These are phyloP conservation scores for Ceratocystis lukuohia DNA, from an alignment of 2,329 filamentous ascomycete genomes.

Conservation along the genomic window DNA sequence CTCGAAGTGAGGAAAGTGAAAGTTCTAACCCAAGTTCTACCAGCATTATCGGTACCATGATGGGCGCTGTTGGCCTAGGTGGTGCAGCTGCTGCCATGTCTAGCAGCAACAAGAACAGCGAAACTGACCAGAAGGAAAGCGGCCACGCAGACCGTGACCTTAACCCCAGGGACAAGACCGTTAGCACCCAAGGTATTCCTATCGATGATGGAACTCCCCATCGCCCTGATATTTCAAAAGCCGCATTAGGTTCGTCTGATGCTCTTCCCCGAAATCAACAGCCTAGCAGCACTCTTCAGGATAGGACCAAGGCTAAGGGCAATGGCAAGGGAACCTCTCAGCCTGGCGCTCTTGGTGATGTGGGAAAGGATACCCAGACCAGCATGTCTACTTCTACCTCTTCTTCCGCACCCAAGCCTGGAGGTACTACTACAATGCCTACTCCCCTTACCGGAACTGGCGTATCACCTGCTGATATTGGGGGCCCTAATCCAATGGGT, in stretches of 20 bases:
- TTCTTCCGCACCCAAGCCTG: not conserved
- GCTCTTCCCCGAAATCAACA: not conserved
- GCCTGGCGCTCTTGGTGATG: not conserved
- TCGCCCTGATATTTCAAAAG: not conserved
- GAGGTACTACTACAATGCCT: not conserved
- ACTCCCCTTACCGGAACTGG: not conserved
- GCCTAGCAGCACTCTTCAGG: not conserved
- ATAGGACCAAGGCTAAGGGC: not conserved
- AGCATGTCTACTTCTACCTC: not conserved
- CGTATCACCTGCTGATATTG: not conserved
- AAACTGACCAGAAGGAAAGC: not conserved
- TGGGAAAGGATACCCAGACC: not conserved
- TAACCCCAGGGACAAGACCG: not conserved
- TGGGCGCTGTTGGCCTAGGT: constrained; percentile 16
- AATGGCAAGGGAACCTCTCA: no score
- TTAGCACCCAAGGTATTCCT: not conserved
- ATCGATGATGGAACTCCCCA: not conserved
- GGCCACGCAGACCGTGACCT: not conserved
- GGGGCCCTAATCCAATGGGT: not conserved
- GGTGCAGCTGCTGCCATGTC: constrained; percentile 15
- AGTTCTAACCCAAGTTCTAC: not conserved
- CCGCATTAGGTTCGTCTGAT: not conserved
- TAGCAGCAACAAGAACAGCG: constrained; percentile 4
- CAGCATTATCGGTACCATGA: constrained; percentile 14
- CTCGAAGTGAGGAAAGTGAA: not conserved